Evolutionary conservation across 2,329 filamentous ascomycete species (phyloP), one percentile per base, ranked within the genome.

Genomic region (Exophiala sp.): DNA sequence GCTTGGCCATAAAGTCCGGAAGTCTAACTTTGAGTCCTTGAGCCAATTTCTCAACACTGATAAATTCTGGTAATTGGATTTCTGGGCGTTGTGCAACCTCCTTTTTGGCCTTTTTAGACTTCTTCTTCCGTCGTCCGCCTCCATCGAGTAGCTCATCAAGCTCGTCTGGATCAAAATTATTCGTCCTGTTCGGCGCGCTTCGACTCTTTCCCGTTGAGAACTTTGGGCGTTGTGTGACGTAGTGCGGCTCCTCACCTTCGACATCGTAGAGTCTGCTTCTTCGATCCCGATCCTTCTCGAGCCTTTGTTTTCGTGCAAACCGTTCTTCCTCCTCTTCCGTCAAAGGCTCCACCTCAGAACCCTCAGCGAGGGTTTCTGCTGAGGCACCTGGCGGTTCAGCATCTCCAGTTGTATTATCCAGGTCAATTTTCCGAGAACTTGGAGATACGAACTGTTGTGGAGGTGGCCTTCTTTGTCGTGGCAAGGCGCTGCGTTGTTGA

Each of bases 21-120:
- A 84, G 77, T 38, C 84, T 83, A 29, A 95, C 78, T 57, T 85
- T 85, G 18, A 97, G 76, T 3, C 88, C 82, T 56, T 84, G 78
- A 3, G 91, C 90, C 38, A 99, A 74, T 61, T 91, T 89, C 8
- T 83, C 80, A n/a, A 96, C 86, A 64, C 84, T 94, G 70, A 99
- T 95, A 64, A 90, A 95, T 66, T 96, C 89, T 0, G 95, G 95
- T 18, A 99, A 75, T 49, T 86, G 82, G 42, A 99, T 88, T 1
- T 78, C 80, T 2, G 80, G 82, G 5, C 75, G 69, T 34, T 70
- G 72, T 72, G 64, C 69, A 65, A 70, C 65, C 63, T 68, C 68
- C 68, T 73, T 68, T 55, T 68, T 62, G 43, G 69, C 63, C 52
- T 73, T 73, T 58, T 72, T 76, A 54, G 49, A 44, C 29, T 55